Evolutionary conservation across 192 early-diverging fungal genomes (phyloP).

Genomic region (Entomortierella beljakovae): DNA sequence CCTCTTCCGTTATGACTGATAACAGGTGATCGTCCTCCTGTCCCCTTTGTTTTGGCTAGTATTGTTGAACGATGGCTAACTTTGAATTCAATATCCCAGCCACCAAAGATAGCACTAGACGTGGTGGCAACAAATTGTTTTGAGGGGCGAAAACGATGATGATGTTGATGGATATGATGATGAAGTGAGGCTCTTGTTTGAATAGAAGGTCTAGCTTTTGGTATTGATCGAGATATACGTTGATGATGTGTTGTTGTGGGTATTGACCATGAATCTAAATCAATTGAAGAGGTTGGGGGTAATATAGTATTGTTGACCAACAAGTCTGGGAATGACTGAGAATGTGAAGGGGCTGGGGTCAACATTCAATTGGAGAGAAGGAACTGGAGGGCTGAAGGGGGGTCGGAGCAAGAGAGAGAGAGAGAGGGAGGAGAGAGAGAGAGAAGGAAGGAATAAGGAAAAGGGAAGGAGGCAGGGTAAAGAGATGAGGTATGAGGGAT

Average conservation of each 20-base stretch:
- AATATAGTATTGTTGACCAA: not conserved
- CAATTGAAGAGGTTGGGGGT: not conserved
- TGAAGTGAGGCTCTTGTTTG: slow-evolving; percentile 6
- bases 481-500: too few species aligned
- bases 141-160: slow-evolving; percentile 17
- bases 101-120: slow-evolving; percentile 29
- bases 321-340: slow-evolving; percentile 20
- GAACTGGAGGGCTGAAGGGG: too few species aligned
- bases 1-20: not conserved
- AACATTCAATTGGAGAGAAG: slow-evolving; percentile 16
- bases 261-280: slow-evolving; percentile 13
- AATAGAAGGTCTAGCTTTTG: slow-evolving; percentile 22
- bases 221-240: slow-evolving; percentile 5
- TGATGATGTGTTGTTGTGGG: not conserved
- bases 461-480: too few species aligned
- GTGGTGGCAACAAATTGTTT: slow-evolving; percentile 39
- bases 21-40: not conserved
- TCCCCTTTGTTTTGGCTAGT: slow-evolving; percentile 15
- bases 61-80: slow-evolving; percentile 19
- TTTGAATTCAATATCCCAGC: slow-evolving; percentile 43
- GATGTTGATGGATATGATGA: slow-evolving; percentile 13
- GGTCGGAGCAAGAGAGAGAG: too few species aligned
- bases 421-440: too few species aligned
- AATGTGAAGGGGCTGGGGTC: slow-evolving; percentile 13
- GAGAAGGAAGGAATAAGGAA: too few species aligned